A percentile compares a stretch with the other conserved stretches of the same genome.
Conservation (phyloP, 2,329 filamentous ascomycete species). For the Penicillium olsonii region DNA sequence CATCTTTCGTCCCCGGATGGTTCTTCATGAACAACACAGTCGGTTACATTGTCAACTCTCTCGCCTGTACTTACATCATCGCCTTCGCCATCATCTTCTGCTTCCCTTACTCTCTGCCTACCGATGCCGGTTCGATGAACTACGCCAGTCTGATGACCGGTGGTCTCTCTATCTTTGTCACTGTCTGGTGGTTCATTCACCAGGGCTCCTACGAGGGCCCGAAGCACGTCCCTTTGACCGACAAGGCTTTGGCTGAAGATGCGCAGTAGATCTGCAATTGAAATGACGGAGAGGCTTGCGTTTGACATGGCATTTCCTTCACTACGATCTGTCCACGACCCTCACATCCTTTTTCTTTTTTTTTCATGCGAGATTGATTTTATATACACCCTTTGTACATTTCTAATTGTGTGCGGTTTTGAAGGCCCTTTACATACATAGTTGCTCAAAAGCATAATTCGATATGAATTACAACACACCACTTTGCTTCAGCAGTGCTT, state of each 20-base stretch:
- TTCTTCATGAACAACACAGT: constrained; percentile 55
- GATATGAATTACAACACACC: neutral
- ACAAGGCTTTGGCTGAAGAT: constrained; percentile 34
- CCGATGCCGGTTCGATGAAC: constrained; percentile 54
- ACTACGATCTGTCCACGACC: constrained; percentile 16
- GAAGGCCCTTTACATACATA: constrained; percentile 4
- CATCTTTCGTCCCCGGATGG: constrained; percentile 53
- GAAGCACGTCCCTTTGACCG: constrained; percentile 36
- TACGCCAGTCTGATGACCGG: constrained; percentile 56
- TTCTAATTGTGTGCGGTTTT: constrained; percentile 9
- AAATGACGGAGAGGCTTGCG: constrained; percentile 9
- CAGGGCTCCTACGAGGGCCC: constrained; percentile 38
- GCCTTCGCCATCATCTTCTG: constrained; percentile 62
- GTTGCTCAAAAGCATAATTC: constrained; percentile 10
- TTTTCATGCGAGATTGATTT: constrained; percentile 14
- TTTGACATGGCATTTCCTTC: constrained; percentile 12
- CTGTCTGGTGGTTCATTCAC: constrained; percentile 47
- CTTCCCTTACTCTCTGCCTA: constrained; percentile 55
- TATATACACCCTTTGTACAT: constrained; percentile 14
- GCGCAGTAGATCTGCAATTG: constrained; percentile 23
- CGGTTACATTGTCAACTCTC: constrained; percentile 53
- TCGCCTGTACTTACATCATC: constrained; percentile 55
- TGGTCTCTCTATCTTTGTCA: constrained; percentile 53
- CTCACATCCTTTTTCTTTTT: constrained; percentile 10
- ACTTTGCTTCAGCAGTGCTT: neutral